Percentiles rank a stretch among this genome's conserved stretches.
Conservation (phyloP, 1,139 yeast genomes). For the Magnusiomyces suaveolens region DNA sequence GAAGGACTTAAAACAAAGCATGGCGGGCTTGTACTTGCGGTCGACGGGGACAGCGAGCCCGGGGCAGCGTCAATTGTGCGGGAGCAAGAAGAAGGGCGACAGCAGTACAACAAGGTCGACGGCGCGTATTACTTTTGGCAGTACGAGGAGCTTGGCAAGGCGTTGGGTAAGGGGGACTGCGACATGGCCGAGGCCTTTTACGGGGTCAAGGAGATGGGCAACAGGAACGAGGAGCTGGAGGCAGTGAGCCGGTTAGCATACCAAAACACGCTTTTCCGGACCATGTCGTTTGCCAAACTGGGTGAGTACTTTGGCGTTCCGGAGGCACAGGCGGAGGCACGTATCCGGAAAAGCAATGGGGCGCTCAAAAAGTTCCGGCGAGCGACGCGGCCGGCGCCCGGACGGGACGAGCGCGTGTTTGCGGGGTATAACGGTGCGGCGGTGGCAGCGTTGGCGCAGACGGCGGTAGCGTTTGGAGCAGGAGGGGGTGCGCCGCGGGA, state of each 20-base stretch:
- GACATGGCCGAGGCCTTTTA: constrained; percentile 33
- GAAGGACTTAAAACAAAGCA: background rate
- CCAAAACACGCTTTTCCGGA: constrained; percentile 29
- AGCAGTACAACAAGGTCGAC: constrained; percentile 21
- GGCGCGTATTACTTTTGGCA: constrained; percentile 36
- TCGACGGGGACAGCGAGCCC: constrained; percentile 30
- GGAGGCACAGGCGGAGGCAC: constrained; percentile 18
- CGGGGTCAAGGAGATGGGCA: constrained; percentile 33
- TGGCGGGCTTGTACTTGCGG: constrained; percentile 29
- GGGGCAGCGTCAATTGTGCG: background rate
- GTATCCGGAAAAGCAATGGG: constrained; percentile 1
- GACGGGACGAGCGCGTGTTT: constrained; percentile 29
- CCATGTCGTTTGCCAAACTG: constrained; percentile 21
- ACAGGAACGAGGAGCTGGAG: constrained; percentile 31
- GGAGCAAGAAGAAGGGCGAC: background rate
- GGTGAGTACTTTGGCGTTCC: constrained; percentile 30
- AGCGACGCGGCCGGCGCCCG: constrained; percentile 25
- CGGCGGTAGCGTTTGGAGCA: constrained; percentile 18
- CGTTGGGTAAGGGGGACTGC: constrained; percentile 25
- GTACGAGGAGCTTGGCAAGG: constrained; percentile 28
- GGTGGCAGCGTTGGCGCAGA: constrained; percentile 31
- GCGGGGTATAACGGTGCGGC: constrained; percentile 34
- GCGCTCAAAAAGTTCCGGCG: constrained; percentile 25
- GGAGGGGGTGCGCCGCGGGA: background rate
- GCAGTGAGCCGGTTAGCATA: constrained; percentile 24